phyloP scores from a whole-genome alignment of 129 eudicot species.

The Oenanthe sinensis region DNA sequence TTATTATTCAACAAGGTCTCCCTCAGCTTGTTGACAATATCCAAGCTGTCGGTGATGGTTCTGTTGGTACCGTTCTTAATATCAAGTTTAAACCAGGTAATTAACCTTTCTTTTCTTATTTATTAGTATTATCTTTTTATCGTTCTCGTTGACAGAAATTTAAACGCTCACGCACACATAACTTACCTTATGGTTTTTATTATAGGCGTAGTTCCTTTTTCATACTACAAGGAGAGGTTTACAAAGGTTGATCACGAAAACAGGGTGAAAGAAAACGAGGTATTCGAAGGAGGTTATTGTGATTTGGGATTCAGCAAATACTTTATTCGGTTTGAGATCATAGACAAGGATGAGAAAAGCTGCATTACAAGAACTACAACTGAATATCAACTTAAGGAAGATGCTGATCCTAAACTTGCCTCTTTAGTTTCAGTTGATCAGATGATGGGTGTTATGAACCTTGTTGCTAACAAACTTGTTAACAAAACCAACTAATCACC shows the following conservation, averaged over 20 bases:
- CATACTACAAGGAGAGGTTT: slow-evolving; percentile 39
- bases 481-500: neutral
- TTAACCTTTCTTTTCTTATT: neutral
- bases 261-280: slow-evolving; percentile 31
- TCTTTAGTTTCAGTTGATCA: slow-evolving; percentile 24
- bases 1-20: neutral
- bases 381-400: slow-evolving; percentile 41
- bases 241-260: slow-evolving; percentile 42
- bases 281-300: slow-evolving; percentile 47
- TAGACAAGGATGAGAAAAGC: slow-evolving; percentile 18
- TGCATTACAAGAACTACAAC: slow-evolving; percentile 34
- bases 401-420: slow-evolving; percentile 24
- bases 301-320: slow-evolving; percentile 41
- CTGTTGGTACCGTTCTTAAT: slow-evolving; percentile 21
- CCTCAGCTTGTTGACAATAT: slow-evolving; percentile 12
- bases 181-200: neutral
- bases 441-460: slow-evolving; percentile 20
- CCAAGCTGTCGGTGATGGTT: slow-evolving; percentile 28
- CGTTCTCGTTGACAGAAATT: neutral
- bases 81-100: slow-evolving; percentile 23
- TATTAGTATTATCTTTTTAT: no score
- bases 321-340: slow-evolving; percentile 29
- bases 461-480: slow-evolving; percentile 22
- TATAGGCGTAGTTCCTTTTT: slow-evolving; percentile 16
- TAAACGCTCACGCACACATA: neutral